Percentiles rank a stretch among this genome's conserved stretches.
These are phyloP conservation scores for Rhizophora mangle DNA, from an alignment of 345 rosid species.

Conservation along the genomic window DNA sequence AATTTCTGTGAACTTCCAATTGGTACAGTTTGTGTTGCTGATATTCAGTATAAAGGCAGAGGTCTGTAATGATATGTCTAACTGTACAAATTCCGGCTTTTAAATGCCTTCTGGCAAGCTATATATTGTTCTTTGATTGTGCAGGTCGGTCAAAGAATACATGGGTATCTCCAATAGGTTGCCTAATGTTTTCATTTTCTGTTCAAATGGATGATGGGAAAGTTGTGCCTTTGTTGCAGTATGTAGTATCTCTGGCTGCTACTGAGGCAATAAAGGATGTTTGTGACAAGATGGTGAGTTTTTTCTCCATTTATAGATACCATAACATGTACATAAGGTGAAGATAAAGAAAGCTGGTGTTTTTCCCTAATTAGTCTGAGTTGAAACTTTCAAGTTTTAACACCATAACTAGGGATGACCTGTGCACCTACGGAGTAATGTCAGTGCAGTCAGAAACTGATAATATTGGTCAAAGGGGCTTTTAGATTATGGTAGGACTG, in stretches of 20 bases:
- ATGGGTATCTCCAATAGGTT: constrained; percentile 86
- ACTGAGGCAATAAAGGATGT: constrained; percentile 77
- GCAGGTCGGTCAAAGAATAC: constrained; percentile 77
- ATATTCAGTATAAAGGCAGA: constrained; percentile 73
- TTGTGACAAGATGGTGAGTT: constrained; percentile 51
- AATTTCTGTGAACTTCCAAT: constrained; percentile 82
- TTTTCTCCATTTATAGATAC: constrained; percentile 5
- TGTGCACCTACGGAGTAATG: too few relatives aligned
- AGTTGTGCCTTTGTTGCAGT: constrained; percentile 75
- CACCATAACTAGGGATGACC: too few relatives aligned
- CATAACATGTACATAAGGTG: neutral
- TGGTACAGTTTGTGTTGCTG: constrained; percentile 78
- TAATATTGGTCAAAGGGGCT: too few relatives aligned
- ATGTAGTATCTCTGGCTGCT: constrained; percentile 80
- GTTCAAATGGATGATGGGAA: constrained; percentile 79
- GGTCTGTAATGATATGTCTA: constrained; percentile 35
- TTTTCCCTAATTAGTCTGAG: too few relatives aligned
- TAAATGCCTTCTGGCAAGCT: neutral
- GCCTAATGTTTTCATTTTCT: constrained; percentile 82
- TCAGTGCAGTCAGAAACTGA: too few relatives aligned
- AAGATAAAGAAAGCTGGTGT: too few relatives aligned
- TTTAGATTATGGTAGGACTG: too few relatives aligned
- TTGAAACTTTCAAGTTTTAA: too few relatives aligned
- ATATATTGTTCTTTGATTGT: neutral
- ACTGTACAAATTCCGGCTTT: too few relatives aligned